Percentiles rank a stretch among this genome's conserved stretches.
These are phyloP conservation scores for Alnus glutinosa DNA, from an alignment of 306 rosid genomes.

Conservation along the genomic window DNA sequence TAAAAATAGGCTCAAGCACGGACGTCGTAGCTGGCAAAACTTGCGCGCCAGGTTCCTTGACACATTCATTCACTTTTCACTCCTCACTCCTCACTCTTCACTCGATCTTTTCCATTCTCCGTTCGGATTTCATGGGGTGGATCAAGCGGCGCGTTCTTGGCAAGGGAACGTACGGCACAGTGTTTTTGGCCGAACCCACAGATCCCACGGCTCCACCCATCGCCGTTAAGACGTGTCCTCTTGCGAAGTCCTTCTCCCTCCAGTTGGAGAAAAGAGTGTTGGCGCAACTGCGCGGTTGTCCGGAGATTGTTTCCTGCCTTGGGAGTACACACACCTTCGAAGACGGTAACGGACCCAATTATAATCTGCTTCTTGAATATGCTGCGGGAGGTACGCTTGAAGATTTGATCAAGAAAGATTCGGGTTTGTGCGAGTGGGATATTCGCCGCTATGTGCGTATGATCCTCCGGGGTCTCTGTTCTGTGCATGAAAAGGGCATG, in stretches of 20 bases:
- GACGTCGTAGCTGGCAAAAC: no score
- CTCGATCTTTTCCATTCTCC: slow-evolving; percentile 17
- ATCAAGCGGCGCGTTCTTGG: not conserved
- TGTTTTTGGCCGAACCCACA: not conserved
- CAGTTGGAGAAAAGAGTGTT: not conserved
- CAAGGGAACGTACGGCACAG: not conserved
- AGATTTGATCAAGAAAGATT: not conserved
- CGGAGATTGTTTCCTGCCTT: not conserved
- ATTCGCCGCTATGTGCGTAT: not conserved
- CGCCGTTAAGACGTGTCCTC: not conserved
- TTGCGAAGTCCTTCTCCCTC: not conserved
- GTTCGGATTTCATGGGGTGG: not conserved
- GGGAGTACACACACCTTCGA: not conserved
- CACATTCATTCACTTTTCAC: no score
- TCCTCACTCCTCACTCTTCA: no score
- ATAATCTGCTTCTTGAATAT: slow-evolving; percentile 9
- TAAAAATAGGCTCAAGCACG: no score
- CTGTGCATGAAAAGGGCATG: not conserved
- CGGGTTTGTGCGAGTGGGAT: not conserved
- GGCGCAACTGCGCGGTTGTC: not conserved
- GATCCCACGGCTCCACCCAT: not conserved
- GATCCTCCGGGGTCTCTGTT: slow-evolving; percentile 6
- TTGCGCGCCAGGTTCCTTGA: no score
- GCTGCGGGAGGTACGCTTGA: not conserved
- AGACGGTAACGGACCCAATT: not conserved